Evolutionary conservation across 2,329 filamentous ascomycete genomes (phyloP), one percentile per base, ranked within the genome.

Genomic region (Ascomycota sp.): DNA sequence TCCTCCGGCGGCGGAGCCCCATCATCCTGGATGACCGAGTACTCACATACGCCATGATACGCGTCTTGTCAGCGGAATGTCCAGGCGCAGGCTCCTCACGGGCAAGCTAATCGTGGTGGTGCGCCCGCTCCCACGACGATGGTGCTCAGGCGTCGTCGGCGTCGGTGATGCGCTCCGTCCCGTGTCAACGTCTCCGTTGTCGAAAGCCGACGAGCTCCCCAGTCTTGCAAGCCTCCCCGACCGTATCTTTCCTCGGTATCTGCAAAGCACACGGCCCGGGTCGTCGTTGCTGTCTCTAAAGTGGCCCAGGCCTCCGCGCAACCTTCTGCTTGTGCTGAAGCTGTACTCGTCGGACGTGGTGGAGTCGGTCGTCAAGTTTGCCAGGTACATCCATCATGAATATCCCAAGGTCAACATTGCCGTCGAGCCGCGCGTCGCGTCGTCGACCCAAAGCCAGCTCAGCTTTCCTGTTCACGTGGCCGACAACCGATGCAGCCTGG

Each of bases 351-450:
- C 62, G 0, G 53, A 62, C 8, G 66, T 70, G 11, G 57, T 57
- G 11, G 46, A 56, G 11, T 63, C 65, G 3, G 63, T 65, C 19
- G 45, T 67, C 38, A 55, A 57, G 35, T 70, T 71, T 36, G 65
- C 65, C 38, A 75, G 68, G 40, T 78, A 95, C 51, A 67, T 94
- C 34, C 69, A 73, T 40, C 63, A 61, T 36, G 80, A 81, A 34
- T 94, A 95, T 50, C 75, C 82, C 1, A 68, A 69, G 30, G 69
- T 85, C 37, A 77, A 81, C 43, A 62, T 95, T 29, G 69, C 95
- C 8, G 73, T 95, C 40, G 89, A 95, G 51, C 72, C 67, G 3
- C 63, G 71, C 29, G 70, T 83, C 11, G 83, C 86, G 3, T 48
- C 64, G 5, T 63, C 74, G 35, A 57, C 94, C 21, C 79, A 91